A percentile compares a stretch with the other conserved stretches of the same genome.
phyloP scores from a whole-genome alignment of 148 eudicot genomes.

The Rhododendron kiyosumense region DNA sequence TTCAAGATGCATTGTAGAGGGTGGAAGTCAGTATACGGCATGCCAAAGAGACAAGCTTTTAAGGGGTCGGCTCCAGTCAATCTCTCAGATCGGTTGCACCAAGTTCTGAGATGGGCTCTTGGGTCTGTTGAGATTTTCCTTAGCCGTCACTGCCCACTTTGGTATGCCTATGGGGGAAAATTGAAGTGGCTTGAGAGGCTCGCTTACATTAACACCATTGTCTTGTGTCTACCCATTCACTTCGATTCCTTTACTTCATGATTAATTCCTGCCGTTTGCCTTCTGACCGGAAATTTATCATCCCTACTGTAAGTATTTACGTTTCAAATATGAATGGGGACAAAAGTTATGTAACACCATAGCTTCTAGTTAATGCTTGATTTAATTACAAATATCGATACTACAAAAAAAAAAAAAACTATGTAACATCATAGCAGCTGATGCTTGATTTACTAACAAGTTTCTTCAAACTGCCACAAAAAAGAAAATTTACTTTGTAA shows the following conservation, averaged over 20 bases:
- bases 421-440: neutral
- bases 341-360: neutral
- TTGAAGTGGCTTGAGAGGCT: conserved; percentile 82
- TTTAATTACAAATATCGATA: neutral
- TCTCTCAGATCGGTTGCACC: conserved; percentile 89
- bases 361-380: neutral
- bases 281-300: conserved; percentile 91
- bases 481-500: neutral
- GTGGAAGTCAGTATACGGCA: conserved; percentile 92
- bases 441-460: neutral
- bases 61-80: conserved; percentile 97
- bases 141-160: conserved; percentile 92
- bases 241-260: conserved; percentile 79
- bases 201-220: conserved; percentile 82
- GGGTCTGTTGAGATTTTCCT: conserved; percentile 95
- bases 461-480: neutral
- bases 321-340: neutral
- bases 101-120: conserved; percentile 92
- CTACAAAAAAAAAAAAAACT: neutral
- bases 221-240: conserved; percentile 92
- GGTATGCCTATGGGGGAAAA: conserved; percentile 92
- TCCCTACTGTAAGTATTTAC: conserved; percentile 72
- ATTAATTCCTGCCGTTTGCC: conserved; percentile 81
- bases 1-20: conserved; percentile 99
- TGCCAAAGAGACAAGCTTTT: conserved; percentile 76